Conservation (phyloP, 345 rosid species). For the Lepidium didymum region DNA sequence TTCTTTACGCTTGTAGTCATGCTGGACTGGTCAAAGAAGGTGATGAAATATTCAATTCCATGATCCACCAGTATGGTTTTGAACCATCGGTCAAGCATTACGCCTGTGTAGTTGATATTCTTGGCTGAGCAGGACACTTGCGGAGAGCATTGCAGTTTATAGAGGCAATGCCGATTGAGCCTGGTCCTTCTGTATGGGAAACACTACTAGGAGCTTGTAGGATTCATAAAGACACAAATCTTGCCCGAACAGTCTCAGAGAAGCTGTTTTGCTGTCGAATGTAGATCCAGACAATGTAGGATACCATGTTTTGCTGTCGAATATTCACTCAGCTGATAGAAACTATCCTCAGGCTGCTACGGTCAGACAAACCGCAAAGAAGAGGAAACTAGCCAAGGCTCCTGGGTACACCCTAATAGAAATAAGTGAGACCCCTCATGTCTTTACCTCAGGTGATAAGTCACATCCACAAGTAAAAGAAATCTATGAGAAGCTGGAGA, state of each 20-base stretch:
- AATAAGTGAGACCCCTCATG: constrained; percentile 52
- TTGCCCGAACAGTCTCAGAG: constrained; percentile 55
- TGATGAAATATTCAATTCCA: constrained; percentile 47
- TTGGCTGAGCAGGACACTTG: constrained; percentile 73
- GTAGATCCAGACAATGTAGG: constrained; percentile 68
- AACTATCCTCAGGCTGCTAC: constrained; percentile 66
- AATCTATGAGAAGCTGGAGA: constrained; percentile 56
- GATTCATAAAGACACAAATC: constrained; percentile 63
- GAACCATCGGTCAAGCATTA: constrained; percentile 65
- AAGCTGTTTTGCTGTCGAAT: constrained; percentile 52
- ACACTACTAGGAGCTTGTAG: constrained; percentile 73
- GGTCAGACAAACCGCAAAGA: constrained; percentile 56
- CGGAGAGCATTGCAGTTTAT: constrained; percentile 58
- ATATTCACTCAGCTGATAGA: constrained; percentile 57
- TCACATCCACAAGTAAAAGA: constrained; percentile 58
- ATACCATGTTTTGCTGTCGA: constrained; percentile 59
- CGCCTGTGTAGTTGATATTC: constrained; percentile 77
- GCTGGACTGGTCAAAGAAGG: constrained; percentile 75
- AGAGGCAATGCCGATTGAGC: constrained; percentile 47
- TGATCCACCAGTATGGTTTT: constrained; percentile 47
- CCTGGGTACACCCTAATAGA: constrained; percentile 79
- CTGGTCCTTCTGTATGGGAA: constrained; percentile 65
- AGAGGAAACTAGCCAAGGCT: constrained; percentile 52
- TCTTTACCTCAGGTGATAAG: constrained; percentile 67
- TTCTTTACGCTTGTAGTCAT: constrained; percentile 77